Evolutionary conservation across 257 asterid species (phyloP).

Genomic region (Solanum gracilifrons): DNA sequence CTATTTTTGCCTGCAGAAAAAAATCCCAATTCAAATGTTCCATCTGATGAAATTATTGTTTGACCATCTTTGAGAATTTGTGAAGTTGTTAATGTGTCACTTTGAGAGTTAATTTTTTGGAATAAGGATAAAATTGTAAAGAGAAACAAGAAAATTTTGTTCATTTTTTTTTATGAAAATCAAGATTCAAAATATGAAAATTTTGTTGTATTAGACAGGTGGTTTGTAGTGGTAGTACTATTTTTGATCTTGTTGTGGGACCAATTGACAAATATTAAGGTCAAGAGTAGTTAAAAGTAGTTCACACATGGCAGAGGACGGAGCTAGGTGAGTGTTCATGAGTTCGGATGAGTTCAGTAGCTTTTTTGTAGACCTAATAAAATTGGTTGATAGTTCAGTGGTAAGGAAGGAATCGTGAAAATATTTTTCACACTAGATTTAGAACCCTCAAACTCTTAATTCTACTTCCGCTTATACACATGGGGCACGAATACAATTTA

Average conservation of each 20-base stretch:
- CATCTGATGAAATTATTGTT: not conserved
- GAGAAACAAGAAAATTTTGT: not conserved
- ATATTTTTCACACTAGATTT: too few species aligned
- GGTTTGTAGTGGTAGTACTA: not conserved
- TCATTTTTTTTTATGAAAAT: not conserved
- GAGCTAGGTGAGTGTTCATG: accelerated
- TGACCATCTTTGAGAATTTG: not conserved
- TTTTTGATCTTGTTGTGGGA: not conserved
- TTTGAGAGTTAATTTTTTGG: not conserved
- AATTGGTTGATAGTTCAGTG: not conserved
- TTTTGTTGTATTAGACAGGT: not conserved
- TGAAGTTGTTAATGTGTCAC: not conserved
- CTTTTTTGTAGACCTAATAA: accelerated
- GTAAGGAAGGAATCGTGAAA: not conserved
- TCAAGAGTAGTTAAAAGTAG: not conserved
- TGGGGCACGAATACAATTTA: not conserved
- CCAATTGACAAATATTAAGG: not conserved
- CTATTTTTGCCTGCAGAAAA: not conserved
- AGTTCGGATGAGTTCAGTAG: not conserved
- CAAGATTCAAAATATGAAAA: not conserved
- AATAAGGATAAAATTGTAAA: not conserved
- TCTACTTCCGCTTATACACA: accelerated
- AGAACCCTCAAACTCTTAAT: accelerated
- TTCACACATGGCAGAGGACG: not conserved
- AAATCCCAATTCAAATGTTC: conserved; percentile 6